These are phyloP conservation scores for Colletotrichum magnum DNA, from an alignment of 2,329 filamentous ascomycete genomes.

Conservation along the genomic window DNA sequence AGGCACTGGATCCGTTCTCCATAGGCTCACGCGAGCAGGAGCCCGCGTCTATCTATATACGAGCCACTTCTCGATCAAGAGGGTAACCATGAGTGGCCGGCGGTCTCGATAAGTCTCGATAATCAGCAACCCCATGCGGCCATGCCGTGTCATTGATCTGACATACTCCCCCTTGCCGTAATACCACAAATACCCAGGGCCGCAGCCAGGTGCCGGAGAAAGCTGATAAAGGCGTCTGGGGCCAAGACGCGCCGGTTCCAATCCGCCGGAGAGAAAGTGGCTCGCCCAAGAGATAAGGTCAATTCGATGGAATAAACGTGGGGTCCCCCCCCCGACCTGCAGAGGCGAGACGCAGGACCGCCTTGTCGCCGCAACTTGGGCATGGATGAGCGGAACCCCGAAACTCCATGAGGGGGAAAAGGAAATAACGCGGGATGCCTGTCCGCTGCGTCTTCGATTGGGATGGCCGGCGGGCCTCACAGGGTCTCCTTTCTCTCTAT, in stretches of 20 bases:
- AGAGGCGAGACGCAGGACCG: background rate
- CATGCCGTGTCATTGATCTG: slow-evolving; percentile 8
- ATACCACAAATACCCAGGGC: background rate
- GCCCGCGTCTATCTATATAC: slow-evolving; percentile 15
- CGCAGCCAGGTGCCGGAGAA: background rate
- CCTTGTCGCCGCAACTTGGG: slow-evolving; percentile 20
- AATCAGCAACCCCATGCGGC: slow-evolving; percentile 8
- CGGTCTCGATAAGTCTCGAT: background rate
- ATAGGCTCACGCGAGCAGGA: no score
- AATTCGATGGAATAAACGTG: slow-evolving; percentile 18
- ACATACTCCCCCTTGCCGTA: background rate
- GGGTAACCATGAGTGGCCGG: slow-evolving; percentile 4
- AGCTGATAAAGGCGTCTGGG: background rate
- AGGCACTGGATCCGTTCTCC: background rate
- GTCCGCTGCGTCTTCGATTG: background rate
- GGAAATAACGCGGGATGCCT: background rate
- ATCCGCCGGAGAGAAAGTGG: background rate
- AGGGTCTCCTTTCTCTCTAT: background rate
- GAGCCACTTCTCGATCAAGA: background rate
- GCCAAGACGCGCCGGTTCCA: slow-evolving; percentile 1
- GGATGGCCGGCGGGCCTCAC: background rate
- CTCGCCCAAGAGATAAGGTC: slow-evolving; percentile 37
- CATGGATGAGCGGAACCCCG: background rate
- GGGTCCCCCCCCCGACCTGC: background rate
- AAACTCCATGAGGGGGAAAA: background rate